Percentiles rank a stretch among this genome's conserved stretches.
phyloP scores from a whole-genome alignment of 306 rosid genomes.

The Ziziphus jujuba region DNA sequence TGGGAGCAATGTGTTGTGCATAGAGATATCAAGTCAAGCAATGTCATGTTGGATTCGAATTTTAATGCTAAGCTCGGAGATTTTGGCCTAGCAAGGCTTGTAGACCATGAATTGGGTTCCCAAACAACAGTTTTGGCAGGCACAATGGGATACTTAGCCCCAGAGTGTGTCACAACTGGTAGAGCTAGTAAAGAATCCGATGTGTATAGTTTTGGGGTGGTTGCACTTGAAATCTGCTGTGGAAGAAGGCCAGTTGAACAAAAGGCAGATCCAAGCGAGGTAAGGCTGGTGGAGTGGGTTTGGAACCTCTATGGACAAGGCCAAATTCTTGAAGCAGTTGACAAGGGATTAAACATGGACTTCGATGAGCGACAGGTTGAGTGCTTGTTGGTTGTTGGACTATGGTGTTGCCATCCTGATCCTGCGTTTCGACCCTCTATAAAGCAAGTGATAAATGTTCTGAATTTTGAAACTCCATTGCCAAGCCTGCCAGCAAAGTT shows the following conservation, averaged over 20 bases:
- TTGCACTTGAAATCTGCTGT: conserved; percentile 64
- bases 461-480: too few species aligned
- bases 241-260: conserved; percentile 68
- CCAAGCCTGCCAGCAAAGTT: too few species aligned
- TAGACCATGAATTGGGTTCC: conserved; percentile 67
- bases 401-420: too few species aligned
- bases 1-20: conserved; percentile 87
- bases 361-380: too few species aligned
- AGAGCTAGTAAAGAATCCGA: conserved; percentile 73
- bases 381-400: too few species aligned
- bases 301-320: too few species aligned
- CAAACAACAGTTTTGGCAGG: conserved; percentile 79
- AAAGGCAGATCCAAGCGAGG: conserved; percentile 39
- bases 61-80: conserved; percentile 79
- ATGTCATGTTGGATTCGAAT: conserved; percentile 64
- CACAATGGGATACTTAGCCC: conserved; percentile 76
- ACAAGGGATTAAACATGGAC: too few species aligned
- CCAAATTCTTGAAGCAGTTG: too few species aligned
- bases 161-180: conserved; percentile 65
- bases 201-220: conserved; percentile 75
- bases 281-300: conserved; percentile 67
- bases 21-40: conserved; percentile 76
- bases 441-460: too few species aligned
- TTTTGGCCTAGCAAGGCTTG: conserved; percentile 72
- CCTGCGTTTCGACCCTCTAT: too few species aligned